Evolutionary conservation across 768 basidiomycete genomes (phyloP).

Genomic region (Dacryopinax primogenitus): DNA sequence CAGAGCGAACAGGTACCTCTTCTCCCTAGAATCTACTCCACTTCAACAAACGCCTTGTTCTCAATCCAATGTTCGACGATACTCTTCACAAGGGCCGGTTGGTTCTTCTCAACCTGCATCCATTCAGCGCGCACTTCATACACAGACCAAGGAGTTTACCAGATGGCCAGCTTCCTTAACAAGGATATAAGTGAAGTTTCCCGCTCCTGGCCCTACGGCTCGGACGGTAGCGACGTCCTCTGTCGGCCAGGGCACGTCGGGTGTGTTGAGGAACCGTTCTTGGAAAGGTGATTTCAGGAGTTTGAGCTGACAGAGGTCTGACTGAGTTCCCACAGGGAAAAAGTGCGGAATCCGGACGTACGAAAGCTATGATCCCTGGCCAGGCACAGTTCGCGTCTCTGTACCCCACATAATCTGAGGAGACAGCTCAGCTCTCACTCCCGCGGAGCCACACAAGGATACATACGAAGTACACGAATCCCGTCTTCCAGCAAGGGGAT

Average conservation of each 20-base stretch:
- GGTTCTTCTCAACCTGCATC: conserved; percentile 20
- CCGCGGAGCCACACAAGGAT: not conserved
- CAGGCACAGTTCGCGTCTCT: conserved; percentile 26
- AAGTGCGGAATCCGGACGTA: no score
- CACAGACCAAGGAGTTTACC: conserved; percentile 16
- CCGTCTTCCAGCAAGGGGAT: conserved; percentile 23
- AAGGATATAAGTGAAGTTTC: conserved; percentile 27
- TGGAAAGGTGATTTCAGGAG: conserved; percentile 23
- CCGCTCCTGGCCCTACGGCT: conserved; percentile 26
- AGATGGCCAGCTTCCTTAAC: conserved; percentile 28
- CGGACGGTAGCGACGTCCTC: conserved; percentile 23
- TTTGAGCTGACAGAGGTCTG: conserved; percentile 17
- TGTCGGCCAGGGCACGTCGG: conserved; percentile 25
- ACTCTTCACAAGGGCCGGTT: conserved; percentile 20
- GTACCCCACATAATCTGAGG: conserved; percentile 25
- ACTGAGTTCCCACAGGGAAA: no score
- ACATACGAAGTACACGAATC: conserved; percentile 20
- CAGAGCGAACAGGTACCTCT: no score
- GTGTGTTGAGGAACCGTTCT: conserved; percentile 20
- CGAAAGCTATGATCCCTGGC: conserved; percentile 25
- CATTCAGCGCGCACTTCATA: not conserved
- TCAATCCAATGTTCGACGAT: conserved; percentile 22
- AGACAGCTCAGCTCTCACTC: not conserved
- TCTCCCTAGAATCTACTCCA: no score
- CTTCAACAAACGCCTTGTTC: conserved; percentile 11